Conservation (phyloP, 2,329 filamentous ascomycete species). For the Gnomoniopsis sp. region DNA sequence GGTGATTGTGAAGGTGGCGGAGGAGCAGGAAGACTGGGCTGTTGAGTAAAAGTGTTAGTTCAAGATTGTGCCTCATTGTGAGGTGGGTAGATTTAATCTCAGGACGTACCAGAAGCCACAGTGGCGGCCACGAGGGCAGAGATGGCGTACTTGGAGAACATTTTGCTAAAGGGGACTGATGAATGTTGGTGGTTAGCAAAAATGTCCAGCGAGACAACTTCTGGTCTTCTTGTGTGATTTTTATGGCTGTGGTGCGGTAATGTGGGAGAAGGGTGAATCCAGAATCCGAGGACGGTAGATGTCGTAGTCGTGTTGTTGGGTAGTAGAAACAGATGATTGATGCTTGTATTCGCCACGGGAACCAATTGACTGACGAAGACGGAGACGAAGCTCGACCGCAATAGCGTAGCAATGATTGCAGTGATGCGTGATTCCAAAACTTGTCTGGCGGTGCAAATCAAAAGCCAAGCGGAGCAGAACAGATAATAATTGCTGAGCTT, state of each 20-base stretch:
- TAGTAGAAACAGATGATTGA: slow-evolving; percentile 14
- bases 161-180: slow-evolving; percentile 30
- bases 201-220: neutral
- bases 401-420: slow-evolving; percentile 12
- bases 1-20: slow-evolving; percentile 54
- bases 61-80: neutral
- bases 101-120: slow-evolving; percentile 35
- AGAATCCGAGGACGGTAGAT: neutral
- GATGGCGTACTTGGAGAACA: slow-evolving; percentile 40
- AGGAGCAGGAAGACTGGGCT: slow-evolving; percentile 35
- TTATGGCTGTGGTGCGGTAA: neutral
- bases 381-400: slow-evolving; percentile 3
- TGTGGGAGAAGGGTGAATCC: neutral
- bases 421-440: slow-evolving; percentile 11
- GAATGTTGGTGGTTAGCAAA: slow-evolving; percentile 17
- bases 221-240: neutral
- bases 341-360: slow-evolving; percentile 8
- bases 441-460: neutral
- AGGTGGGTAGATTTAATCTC: neutral
- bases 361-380: slow-evolving; percentile 9
- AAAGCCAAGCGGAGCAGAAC: neutral
- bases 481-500: neutral
- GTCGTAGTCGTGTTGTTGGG: neutral
- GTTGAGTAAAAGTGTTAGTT: neutral
- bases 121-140: slow-evolving; percentile 38